Percentiles rank a stretch among this genome's conserved stretches.
These are phyloP conservation scores for Myxozyma vanderwaltii DNA, from an alignment of 805 yeast species.

Conservation along the genomic window DNA sequence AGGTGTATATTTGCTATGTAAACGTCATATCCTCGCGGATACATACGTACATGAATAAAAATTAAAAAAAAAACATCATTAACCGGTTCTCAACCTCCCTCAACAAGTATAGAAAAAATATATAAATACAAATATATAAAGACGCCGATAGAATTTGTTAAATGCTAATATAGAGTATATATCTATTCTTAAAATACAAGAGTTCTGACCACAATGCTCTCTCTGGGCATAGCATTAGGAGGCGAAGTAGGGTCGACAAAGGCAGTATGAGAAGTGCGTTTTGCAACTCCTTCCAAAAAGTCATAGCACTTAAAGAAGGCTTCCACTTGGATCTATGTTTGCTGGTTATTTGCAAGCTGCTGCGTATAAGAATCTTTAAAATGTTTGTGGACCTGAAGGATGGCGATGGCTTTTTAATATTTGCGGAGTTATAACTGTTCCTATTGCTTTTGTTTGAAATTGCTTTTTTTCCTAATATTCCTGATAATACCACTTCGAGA, in stretches of 20 bases:
- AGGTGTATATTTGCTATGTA: no score
- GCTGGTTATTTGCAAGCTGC: slow-evolving; percentile 52
- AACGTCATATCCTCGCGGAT: no score
- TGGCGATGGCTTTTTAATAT: slow-evolving; percentile 73
- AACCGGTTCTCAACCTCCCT: no score
- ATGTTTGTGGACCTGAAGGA: slow-evolving; percentile 53
- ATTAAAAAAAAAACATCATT: no score
- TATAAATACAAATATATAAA: background rate
- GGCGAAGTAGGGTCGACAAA: slow-evolving; percentile 36
- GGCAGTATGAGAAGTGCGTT: slow-evolving; percentile 37
- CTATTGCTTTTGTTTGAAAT: slow-evolving; percentile 57
- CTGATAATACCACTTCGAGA: slow-evolving; percentile 54
- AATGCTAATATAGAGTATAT: background rate
- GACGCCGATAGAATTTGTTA: background rate
- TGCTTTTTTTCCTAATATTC: slow-evolving; percentile 69
- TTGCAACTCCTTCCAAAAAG: slow-evolving; percentile 33
- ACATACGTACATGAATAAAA: no score
- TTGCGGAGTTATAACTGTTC: slow-evolving; percentile 61
- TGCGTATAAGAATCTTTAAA: slow-evolving; percentile 48
- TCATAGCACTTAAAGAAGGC: slow-evolving; percentile 35
- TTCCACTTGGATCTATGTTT: slow-evolving; percentile 57
- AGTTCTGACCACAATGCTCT: slow-evolving; percentile 37
- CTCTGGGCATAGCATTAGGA: slow-evolving; percentile 31
- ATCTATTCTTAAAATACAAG: slow-evolving; percentile 32
- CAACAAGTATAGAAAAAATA: no score